These are phyloP conservation scores for Salmacisia buchloeana DNA, from an alignment of 1,284 basidiomycete genomes.

Conservation along the genomic window DNA sequence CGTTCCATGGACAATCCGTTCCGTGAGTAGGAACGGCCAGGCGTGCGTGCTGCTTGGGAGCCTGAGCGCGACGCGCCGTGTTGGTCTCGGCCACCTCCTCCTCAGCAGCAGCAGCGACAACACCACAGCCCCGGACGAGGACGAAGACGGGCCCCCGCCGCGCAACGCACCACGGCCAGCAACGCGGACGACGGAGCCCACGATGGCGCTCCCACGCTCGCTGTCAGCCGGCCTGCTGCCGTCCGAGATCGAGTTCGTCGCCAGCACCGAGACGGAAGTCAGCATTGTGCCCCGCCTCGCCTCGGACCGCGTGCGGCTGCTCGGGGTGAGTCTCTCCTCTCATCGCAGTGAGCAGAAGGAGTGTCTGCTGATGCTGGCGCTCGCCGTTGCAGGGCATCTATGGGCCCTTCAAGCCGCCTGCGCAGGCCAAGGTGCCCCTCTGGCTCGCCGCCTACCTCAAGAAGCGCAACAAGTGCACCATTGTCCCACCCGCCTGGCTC, in stretches of 20 bases:
- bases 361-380: background rate
- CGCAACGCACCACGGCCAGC: too few relatives aligned
- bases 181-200: too few relatives aligned
- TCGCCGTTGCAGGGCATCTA: slow-evolving; percentile 55
- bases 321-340: slow-evolving; percentile 15
- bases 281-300: slow-evolving; percentile 38
- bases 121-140: too few relatives aligned
- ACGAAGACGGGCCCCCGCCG: too few relatives aligned
- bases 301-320: slow-evolving; percentile 42
- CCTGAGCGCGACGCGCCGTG: too few relatives aligned
- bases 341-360: background rate
- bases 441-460: slow-evolving; percentile 95
- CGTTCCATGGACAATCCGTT: too few relatives aligned
- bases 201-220: slow-evolving; percentile 17
- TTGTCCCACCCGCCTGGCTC: slow-evolving; percentile 84
- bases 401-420: slow-evolving; percentile 84
- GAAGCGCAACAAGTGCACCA: slow-evolving; percentile 84
- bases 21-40: too few relatives aligned
- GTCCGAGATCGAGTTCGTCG: slow-evolving; percentile 23
- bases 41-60: too few relatives aligned
- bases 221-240: slow-evolving; percentile 17
- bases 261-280: slow-evolving; percentile 28
- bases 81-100: too few relatives aligned
- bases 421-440: slow-evolving; percentile 73
- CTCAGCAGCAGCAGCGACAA: too few relatives aligned